These are phyloP conservation scores for Zoysia pacifica DNA, from an alignment of 176 grass and related monocot genomes.

Conservation along the genomic window DNA sequence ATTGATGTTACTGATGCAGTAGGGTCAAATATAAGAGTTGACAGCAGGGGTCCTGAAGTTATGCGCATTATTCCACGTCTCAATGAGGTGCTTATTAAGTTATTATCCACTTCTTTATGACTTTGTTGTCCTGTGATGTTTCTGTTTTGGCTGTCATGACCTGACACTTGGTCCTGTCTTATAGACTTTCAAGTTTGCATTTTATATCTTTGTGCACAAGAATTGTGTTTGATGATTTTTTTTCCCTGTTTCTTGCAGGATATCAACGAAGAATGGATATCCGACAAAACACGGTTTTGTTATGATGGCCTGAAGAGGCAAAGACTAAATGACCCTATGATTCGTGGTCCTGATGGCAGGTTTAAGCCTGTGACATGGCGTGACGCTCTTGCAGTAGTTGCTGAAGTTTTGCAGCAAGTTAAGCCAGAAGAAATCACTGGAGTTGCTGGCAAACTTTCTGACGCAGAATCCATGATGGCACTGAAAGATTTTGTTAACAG, in stretches of 20 bases:
- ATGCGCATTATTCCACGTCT: conserved; percentile 90
- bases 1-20: conserved; percentile 99
- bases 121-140: neutral
- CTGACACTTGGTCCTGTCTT: neutral
- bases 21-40: conserved; percentile 93
- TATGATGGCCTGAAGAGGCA: conserved; percentile 98
- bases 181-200: neutral
- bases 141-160: neutral
- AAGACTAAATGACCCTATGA: conserved; percentile 98
- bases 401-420: conserved; percentile 85
- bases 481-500: conserved; percentile 96
- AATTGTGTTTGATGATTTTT: neutral
- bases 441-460: conserved; percentile 90
- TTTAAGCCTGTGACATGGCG: conserved; percentile 91
- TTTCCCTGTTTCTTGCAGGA: conserved; percentile 55
- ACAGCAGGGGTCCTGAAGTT: conserved; percentile 97
- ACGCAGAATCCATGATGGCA: conserved; percentile 98
- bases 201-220: conserved; percentile 1
- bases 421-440: conserved; percentile 91
- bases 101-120: conserved; percentile 14
- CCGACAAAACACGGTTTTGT: conserved; percentile 96
- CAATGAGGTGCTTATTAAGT: conserved; percentile 69
- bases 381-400: conserved; percentile 83
- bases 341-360: conserved; percentile 85
- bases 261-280: conserved; percentile 99